Evolutionary conservation across 2,329 filamentous ascomycete genomes (phyloP).

Genomic region (Diplodia intermedia): DNA sequence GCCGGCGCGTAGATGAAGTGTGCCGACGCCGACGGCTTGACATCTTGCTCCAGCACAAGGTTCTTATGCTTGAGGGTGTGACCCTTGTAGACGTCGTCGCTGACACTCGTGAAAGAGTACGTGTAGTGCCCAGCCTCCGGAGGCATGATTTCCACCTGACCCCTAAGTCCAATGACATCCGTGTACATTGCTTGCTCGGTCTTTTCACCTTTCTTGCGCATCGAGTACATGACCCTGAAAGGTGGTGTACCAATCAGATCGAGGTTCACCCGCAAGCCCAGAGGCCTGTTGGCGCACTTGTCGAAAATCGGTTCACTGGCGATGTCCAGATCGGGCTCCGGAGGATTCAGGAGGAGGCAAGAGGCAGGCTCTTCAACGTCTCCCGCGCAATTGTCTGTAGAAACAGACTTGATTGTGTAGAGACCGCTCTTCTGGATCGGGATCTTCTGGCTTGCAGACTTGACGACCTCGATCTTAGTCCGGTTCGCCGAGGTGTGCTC

Average conservation of each 20-base stretch:
- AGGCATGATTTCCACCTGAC: conserved; percentile 85
- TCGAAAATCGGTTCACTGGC: conserved; percentile 84
- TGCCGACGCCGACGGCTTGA: conserved; percentile 90
- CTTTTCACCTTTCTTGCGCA: conserved; percentile 66
- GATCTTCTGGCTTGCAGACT: conserved; percentile 68
- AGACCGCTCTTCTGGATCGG: conserved; percentile 78
- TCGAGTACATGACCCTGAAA: conserved; percentile 81
- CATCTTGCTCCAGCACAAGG: conserved; percentile 79
- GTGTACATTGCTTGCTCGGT: conserved; percentile 62
- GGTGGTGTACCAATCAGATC: conserved; percentile 92
- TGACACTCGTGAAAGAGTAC: conserved; percentile 82
- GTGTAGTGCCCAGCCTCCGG: conserved; percentile 81
- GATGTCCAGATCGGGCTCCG: conserved; percentile 80
- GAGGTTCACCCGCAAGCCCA: conserved; percentile 86
- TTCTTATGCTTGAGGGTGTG: conserved; percentile 60
- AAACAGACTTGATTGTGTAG: conserved; percentile 82
- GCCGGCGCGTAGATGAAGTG: conserved; percentile 65
- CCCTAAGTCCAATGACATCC: conserved; percentile 72
- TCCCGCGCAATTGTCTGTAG: conserved; percentile 81
- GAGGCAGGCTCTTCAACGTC: conserved; percentile 93
- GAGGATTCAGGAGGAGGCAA: conserved; percentile 89
- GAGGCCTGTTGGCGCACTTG: conserved; percentile 92
- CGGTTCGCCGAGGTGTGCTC: conserved; percentile 64
- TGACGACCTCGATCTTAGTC: conserved; percentile 66
- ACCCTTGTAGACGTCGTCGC: conserved; percentile 79